Base-by-base conservation (phyloP, 2,329 filamentous ascomycete genomes). In the Metarhizium rileyi region DNA sequence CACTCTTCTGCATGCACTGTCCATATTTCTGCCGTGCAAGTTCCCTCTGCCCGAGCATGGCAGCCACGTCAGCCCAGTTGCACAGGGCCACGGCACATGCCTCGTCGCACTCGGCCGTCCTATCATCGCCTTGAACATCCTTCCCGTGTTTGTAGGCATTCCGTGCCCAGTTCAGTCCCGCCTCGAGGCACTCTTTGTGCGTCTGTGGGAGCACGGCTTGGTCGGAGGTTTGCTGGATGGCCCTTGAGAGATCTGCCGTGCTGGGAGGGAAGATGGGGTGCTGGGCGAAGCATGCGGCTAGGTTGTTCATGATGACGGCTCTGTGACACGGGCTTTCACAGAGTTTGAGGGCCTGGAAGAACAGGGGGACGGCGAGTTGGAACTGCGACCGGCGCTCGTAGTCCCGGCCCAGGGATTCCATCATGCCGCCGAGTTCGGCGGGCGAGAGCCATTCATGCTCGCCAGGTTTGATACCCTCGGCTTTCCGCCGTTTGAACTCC, bases 231-330 rank as follows among this genome's bases (percentile, higher is more conserved):
- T 59, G 58, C 44, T 59, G 58, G 25, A 66, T 57, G 8, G 54
- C 56, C 36, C 61, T 57, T 5, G 63, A 57, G n/a, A 59, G 57
- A n/a, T 59, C 57, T 10, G 53, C 50, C 18, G 58, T 50, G 5
- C 59, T 46, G 4, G 66, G 59, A 18, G 63, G 53, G 47, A 66
- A 65, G 47, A 75, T 57, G 8, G 76, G 76, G 53, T 83, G 84
- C 64, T 88, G 86, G 3, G 83, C 84, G 53, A 91, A 80, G 43
- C 81, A 83, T 33, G 80, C 81, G 7, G 87, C 80, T 52, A 91
- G 75, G 64, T 91, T 91, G 70, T 90, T 90, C 87, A 91, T 94
- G 62, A 96, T 73, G 14, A 90, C 76, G 26, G 88, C 85, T 46
- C 85, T 82, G 63, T 95, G 90, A 63, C 90, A 96, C 27, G 74